Percentiles rank a stretch among this genome's conserved stretches.
phyloP scores from a whole-genome alignment of 768 basidiomycete species.

The Mrakia blollopis region DNA sequence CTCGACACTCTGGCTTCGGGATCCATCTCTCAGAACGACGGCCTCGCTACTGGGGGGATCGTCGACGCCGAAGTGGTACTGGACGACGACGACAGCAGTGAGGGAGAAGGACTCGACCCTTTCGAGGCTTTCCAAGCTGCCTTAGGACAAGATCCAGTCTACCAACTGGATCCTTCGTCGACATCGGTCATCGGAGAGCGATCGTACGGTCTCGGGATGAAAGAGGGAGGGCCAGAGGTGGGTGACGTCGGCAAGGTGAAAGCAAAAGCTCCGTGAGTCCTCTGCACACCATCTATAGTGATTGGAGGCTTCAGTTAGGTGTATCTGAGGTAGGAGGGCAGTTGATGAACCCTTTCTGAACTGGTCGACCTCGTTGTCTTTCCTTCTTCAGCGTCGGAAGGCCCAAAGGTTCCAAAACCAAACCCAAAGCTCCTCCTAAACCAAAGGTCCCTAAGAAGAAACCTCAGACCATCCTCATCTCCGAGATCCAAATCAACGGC shows the following conservation, averaged over 20 bases:
- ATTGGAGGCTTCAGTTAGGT: no score
- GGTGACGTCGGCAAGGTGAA: no score
- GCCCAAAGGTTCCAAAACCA: background rate
- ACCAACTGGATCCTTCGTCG: background rate
- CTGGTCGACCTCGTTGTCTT: no score
- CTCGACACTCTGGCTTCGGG: background rate
- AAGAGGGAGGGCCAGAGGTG: no score
- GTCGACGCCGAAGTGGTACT: no score
- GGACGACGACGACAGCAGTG: background rate
- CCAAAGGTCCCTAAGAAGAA: background rate
- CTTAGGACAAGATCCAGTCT: background rate
- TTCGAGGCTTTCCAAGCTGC: background rate
- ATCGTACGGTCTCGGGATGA: no score
- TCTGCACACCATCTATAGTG: no score
- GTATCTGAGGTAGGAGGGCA: no score
- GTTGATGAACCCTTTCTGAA: no score
- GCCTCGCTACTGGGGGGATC: background rate
- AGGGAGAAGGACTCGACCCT: constrained; percentile 5
- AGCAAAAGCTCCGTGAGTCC: no score
- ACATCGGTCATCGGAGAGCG: background rate
- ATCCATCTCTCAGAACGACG: background rate
- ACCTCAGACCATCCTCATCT: background rate
- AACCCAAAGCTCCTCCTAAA: background rate
- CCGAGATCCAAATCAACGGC: constrained; percentile 7
- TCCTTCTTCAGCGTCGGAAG: background rate